Percentiles rank a stretch among this genome's conserved stretches.
Evolutionary conservation across 2,329 filamentous ascomycete genomes (phyloP).

Genomic region (Penicillium digitatum): DNA sequence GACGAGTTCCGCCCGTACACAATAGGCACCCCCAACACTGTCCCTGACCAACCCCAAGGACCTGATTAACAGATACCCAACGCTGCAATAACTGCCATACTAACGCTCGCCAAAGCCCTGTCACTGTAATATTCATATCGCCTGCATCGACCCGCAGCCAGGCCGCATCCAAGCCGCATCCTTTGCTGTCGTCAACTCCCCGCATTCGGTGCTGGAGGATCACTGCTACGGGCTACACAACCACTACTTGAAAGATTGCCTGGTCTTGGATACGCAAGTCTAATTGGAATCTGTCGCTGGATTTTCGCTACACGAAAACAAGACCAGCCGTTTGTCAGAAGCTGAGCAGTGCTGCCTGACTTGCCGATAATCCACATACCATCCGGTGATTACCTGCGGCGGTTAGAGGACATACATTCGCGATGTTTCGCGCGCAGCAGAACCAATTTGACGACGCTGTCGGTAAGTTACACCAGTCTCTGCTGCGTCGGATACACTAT

Average conservation of each 20-base stretch:
- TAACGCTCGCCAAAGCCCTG: neutral
- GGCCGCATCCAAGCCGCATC: slow-evolving; percentile 1
- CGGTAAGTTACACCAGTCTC: slow-evolving; percentile 46
- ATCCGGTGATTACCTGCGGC: slow-evolving; percentile 6
- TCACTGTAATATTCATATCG: neutral
- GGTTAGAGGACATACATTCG: slow-evolving; percentile 13
- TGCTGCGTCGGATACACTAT: neutral
- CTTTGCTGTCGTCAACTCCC: slow-evolving; percentile 14
- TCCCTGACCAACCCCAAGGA: neutral
- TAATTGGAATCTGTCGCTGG: neutral
- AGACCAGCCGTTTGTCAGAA: neutral
- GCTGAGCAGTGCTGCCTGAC: slow-evolving; percentile 14
- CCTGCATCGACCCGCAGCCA: neutral
- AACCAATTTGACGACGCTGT: slow-evolving; percentile 69
- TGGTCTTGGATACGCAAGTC: neutral
- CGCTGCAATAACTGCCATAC: neutral
- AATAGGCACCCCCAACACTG: neutral
- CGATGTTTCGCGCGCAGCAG: slow-evolving; percentile 60
- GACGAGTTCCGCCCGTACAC: slow-evolving; percentile 6
- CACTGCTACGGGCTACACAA: slow-evolving; percentile 4
- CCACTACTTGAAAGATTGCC: neutral
- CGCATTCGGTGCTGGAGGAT: slow-evolving; percentile 17
- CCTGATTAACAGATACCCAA: neutral
- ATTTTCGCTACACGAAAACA: neutral
- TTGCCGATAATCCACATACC: slow-evolving; percentile 4